phyloP scores from a whole-genome alignment of 345 rosid species.

The Boechera retrofracta region DNA sequence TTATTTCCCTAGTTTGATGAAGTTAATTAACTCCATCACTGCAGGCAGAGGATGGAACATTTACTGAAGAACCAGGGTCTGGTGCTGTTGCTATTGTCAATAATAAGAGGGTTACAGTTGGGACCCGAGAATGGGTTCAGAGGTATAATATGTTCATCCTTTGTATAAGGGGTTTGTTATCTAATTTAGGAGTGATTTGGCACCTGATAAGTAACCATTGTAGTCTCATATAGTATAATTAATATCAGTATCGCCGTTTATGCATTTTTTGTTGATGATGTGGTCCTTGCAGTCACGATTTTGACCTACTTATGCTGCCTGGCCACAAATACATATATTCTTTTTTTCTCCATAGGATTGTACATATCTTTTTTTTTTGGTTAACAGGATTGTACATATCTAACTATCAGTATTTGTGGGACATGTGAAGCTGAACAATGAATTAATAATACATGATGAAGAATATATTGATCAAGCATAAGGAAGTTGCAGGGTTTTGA shows the following conservation, averaged over 20 bases:
- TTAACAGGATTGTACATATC: neutral
- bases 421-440: neutral
- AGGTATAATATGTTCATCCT: constrained; percentile 55
- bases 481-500: neutral
- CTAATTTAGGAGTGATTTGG: constrained; percentile 16
- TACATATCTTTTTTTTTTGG: no score
- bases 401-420: neutral
- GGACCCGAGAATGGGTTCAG: constrained; percentile 85
- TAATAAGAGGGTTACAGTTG: constrained; percentile 77
- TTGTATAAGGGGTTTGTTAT: constrained; percentile 1
- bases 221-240: constrained; percentile 7
- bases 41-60: constrained; percentile 85
- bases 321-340: neutral
- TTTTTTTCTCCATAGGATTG: neutral
- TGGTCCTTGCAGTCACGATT: constrained; percentile 1
- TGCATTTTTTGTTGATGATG: constrained; percentile 11
- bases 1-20: neutral
- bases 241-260: neutral
- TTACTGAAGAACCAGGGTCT: constrained; percentile 92
- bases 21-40: constrained; percentile 25
- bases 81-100: constrained; percentile 78
- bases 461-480: constrained; percentile 8
- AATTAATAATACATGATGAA: constrained; percentile 21
- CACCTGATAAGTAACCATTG: constrained; percentile 6
- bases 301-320: constrained; percentile 5